Base-by-base conservation (phyloP, 2,329 filamentous ascomycete genomes). In the Trichoderma asperellum region DNA sequence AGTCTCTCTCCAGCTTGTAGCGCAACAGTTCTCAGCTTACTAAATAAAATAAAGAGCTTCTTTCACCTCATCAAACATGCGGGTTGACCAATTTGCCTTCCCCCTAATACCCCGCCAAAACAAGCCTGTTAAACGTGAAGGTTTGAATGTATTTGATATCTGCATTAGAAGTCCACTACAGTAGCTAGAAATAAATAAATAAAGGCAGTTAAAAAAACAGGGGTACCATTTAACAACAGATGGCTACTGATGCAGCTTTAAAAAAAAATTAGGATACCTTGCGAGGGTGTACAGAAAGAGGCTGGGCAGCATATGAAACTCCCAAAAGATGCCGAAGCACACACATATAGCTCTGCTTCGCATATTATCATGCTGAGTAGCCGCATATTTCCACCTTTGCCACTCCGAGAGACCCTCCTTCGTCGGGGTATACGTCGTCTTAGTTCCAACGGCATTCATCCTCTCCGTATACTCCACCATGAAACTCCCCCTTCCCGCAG, bases 161-260 rank as follows among this genome's bases (percentile, higher is more conserved):
- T 86, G 85, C 84, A 88, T 88, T 88, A 88, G 82, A 87, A 87
- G 83, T 83, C 81, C 83, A 87, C 81, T 87, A 88, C 78, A 83
- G 84, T 81, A 85, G 83, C 81, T 81, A 80, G 79, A 82, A 81
- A 67, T 43, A 81, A 78, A 76, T 74, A 79, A 71, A 76, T 24
- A 40, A 75, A 47, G 66, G 68, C 69, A 59, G 55, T 53, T 34
- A 40, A 68, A 77, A 76, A 72, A 72, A 72, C 29, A 68, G 72
- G 72, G 72, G 69, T 72, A 71, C 75, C 72, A 75, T 71, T 74
- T 73, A 72, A 75, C 74, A 74, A 73, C 76, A 74, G 72, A 73
- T 71, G 73, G 73, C 73, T 74, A 76, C 75, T 75, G 69, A 75
- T 74, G 74, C 72, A 76, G 70, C 70, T 71, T 49, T 70, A 32